Evolutionary conservation across 1,284 basidiomycete species (phyloP), one percentile per base, ranked within the genome.

Genomic region (Sanguinoderma infundibulare): DNA sequence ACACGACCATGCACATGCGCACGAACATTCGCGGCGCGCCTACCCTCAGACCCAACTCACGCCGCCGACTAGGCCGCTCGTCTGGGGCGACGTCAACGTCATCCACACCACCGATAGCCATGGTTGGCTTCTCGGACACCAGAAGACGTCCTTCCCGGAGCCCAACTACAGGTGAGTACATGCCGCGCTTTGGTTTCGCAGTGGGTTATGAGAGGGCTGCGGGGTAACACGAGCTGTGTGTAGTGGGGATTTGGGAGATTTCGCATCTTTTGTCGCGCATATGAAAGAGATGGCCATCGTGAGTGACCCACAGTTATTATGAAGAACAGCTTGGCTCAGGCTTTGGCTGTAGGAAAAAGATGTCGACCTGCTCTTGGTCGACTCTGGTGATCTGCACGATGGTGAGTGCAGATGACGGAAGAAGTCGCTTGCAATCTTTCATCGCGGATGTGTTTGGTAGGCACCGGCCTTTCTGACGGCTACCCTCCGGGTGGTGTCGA

Each of bases 31-130:
- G 38, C 79, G 76, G 66, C 80, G 83, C 60, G 75, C 80, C 44
- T 75, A 75, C 56, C 79, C 84, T 0, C 73, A 77, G 55, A 65
- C 75, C n/a, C 74, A 74, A 28, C 76, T 90, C 47, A 78, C 84
- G 0, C 79, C 81, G 14, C 90, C 89, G 4, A 79, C 81, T 60
- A 79, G 84, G 30, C 83, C 86, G 36, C 81, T 95, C 36, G 82
- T 83, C 53, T 94, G 91, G 90, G 86, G 89, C 35, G 89, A 94
- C 68, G 77, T 94, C 70, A 93, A 94, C 68, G 61, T 91, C 69
- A 80, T 94, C 53, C 90, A 92, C 71, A 93, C 92, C 24, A 94
- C 92, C 0, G 92, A 94, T 72, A 88, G 84, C 46, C 92, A 94
- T 74, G 92, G 91, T 26, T 92, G 90, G 90, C 77, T 92, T 5